These are phyloP conservation scores for Rhodomyrtus tomentosa DNA, from an alignment of 345 rosid genomes.

Conservation along the genomic window DNA sequence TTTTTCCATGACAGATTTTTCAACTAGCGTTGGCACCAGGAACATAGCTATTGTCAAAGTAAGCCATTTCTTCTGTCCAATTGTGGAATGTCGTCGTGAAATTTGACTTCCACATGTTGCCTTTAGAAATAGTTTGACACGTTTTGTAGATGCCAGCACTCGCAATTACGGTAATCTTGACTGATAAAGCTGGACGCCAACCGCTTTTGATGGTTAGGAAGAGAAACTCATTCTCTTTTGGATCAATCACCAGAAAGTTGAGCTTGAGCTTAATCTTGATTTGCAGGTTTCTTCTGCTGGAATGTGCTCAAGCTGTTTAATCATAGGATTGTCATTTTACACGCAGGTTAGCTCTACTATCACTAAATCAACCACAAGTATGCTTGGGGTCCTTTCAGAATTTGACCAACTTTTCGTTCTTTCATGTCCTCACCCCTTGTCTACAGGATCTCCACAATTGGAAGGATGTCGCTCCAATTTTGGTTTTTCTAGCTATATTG, in stretches of 20 bases:
- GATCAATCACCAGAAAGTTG: not conserved
- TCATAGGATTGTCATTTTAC: not conserved
- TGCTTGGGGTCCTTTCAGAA: not conserved
- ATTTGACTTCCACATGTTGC: not conserved
- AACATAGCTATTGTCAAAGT: constrained; percentile 14
- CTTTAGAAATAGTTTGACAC: not conserved
- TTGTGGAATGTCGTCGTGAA: not conserved
- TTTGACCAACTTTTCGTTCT: not conserved
- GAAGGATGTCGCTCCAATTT: not conserved
- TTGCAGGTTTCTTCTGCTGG: constrained; percentile 1
- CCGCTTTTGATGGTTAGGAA: not conserved
- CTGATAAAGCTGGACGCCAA: not conserved
- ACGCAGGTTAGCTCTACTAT: not conserved
- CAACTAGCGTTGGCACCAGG: constrained; percentile 30
- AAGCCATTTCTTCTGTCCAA: not conserved
- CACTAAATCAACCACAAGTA: not conserved
- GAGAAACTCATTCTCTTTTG: not conserved
- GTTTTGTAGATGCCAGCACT: not conserved
- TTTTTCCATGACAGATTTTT: constrained; percentile 8
- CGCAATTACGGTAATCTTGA: not conserved
- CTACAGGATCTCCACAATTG: not conserved
- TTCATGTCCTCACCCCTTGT: not conserved
- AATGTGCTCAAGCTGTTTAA: constrained; percentile 2
- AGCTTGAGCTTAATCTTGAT: not conserved
- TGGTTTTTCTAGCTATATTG: not conserved